Evolutionary conservation across 192 early-diverging fungal species (phyloP).

Genomic region (Coemansia sp.): DNA sequence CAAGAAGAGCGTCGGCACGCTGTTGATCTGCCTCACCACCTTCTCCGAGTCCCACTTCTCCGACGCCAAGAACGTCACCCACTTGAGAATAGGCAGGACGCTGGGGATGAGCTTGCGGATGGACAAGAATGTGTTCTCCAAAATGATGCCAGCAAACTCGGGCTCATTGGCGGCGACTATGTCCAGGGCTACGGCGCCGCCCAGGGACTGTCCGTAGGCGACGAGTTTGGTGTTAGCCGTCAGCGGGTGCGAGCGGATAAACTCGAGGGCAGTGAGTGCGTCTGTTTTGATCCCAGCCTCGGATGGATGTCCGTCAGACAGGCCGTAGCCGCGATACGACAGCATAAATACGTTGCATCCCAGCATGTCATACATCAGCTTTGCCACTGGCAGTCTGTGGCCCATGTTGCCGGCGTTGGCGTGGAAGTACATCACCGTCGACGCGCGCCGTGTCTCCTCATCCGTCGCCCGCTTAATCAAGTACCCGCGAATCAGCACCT

Average conservation of each 20-base stretch:
- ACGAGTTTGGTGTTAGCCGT: constrained; percentile 76
- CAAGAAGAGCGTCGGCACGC: constrained; percentile 77
- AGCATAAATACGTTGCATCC: constrained; percentile 92
- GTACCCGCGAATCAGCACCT: constrained; percentile 76
- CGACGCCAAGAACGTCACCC: constrained; percentile 77
- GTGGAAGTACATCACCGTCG: constrained; percentile 89
- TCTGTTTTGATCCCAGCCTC: constrained; percentile 90
- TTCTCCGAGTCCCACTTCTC: constrained; percentile 87
- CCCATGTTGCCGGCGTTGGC: constrained; percentile 99
- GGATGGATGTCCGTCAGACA: constrained; percentile 78
- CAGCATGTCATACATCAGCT: constrained; percentile 62
- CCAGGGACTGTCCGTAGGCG: constrained; percentile 93
- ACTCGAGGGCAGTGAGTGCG: constrained; percentile 83
- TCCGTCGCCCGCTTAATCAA: constrained; percentile 64
- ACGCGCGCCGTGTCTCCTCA: constrained; percentile 54
- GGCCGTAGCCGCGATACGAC: constrained; percentile 96
- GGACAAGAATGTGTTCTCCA: constrained; percentile 94
- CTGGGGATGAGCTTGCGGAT: constrained; percentile 84
- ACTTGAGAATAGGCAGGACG: constrained; percentile 73
- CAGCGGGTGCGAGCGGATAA: constrained; percentile 70
- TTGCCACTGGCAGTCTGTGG: constrained; percentile 90
- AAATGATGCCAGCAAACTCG: constrained; percentile 74
- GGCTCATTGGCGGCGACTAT: constrained; percentile 75
- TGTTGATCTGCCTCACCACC: constrained; percentile 62
- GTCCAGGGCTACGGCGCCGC: constrained; percentile 93